These are phyloP conservation scores for Cryphonectria carpinicola DNA, from an alignment of 2,329 filamentous ascomycete species.

Conservation along the genomic window DNA sequence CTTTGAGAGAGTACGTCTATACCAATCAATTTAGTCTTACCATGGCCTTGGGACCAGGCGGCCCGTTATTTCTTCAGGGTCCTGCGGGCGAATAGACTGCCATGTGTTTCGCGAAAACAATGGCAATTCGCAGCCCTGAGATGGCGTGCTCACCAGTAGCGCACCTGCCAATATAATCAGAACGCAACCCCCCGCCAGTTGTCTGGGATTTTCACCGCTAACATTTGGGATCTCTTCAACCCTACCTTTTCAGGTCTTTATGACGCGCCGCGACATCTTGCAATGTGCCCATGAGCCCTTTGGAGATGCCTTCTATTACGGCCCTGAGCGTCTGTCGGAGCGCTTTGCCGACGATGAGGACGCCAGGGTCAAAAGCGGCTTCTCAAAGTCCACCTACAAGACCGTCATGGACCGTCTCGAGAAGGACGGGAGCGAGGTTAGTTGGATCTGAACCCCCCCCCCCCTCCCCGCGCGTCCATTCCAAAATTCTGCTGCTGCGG, in stretches of 20 bases:
- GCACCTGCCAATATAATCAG: slow-evolving; percentile 9
- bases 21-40: slow-evolving; percentile 14
- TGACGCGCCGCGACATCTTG: slow-evolving; percentile 84
- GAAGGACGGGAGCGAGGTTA: slow-evolving; percentile 73
- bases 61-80: slow-evolving; percentile 21
- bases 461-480: neutral
- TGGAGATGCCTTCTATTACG: slow-evolving; percentile 95
- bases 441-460: slow-evolving; percentile 54
- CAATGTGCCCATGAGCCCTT: slow-evolving; percentile 93
- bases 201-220: slow-evolving; percentile 1
- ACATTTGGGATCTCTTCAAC: slow-evolving; percentile 9
- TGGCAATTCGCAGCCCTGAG: slow-evolving; percentile 20
- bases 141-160: slow-evolving; percentile 29
- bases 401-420: slow-evolving; percentile 79
- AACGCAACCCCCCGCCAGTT: neutral
- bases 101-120: slow-evolving; percentile 16
- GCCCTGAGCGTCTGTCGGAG: slow-evolving; percentile 81
- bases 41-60: slow-evolving; percentile 7
- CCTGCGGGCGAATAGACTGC: slow-evolving; percentile 10
- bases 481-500: slow-evolving; percentile 24
- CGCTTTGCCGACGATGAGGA: slow-evolving; percentile 74
- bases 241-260: slow-evolving; percentile 74
- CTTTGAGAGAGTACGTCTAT: slow-evolving; percentile 79
- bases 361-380: slow-evolving; percentile 64
- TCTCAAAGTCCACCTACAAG: slow-evolving; percentile 70